phyloP scores from a whole-genome alignment of 768 basidiomycete genomes.

The Pleurotus tuber-regium region DNA sequence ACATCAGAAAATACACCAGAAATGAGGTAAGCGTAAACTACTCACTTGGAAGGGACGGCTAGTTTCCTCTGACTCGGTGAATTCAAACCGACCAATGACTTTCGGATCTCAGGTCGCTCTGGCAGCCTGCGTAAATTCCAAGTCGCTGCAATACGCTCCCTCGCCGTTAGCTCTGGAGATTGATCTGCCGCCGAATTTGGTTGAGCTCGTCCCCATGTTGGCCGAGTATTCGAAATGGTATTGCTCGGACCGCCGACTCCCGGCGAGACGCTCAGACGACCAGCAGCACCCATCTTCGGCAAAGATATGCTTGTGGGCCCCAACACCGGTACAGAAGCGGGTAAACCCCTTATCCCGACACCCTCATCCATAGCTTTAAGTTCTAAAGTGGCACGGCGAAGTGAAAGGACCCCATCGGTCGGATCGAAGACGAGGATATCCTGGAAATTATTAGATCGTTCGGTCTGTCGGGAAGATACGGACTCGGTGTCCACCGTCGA shows the following conservation, averaged over 20 bases:
- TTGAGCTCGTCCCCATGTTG: background rate
- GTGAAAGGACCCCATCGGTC: conserved; percentile 47
- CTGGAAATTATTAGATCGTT: conserved; percentile 48
- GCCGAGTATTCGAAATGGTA: conserved; percentile 10
- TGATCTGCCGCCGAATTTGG: conserved; percentile 18
- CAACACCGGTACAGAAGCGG: conserved; percentile 28
- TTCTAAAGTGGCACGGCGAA: conserved; percentile 54
- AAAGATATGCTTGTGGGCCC: conserved; percentile 60
- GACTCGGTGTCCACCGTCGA: conserved; percentile 23
- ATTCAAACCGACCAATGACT: conserved; percentile 5
- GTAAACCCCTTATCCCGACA: conserved; percentile 19
- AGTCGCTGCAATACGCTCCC: conserved; percentile 49
- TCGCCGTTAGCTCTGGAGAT: conserved; percentile 34
- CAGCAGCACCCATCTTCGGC: conserved; percentile 47
- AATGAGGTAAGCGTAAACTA: background rate
- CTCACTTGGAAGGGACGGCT: no score
- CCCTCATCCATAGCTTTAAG: conserved; percentile 24
- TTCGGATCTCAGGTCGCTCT: conserved; percentile 43
- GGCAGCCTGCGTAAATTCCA: conserved; percentile 58
- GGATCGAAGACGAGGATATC: conserved; percentile 72
- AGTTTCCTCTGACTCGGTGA: no score
- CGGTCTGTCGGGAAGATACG: conserved; percentile 26
- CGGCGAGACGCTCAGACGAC: conserved; percentile 34
- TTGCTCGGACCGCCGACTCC: conserved; percentile 18
- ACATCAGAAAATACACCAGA: background rate